phyloP scores from a whole-genome alignment of 2,329 filamentous ascomycete species.

The Paraphaeosphaeria minitans region DNA sequence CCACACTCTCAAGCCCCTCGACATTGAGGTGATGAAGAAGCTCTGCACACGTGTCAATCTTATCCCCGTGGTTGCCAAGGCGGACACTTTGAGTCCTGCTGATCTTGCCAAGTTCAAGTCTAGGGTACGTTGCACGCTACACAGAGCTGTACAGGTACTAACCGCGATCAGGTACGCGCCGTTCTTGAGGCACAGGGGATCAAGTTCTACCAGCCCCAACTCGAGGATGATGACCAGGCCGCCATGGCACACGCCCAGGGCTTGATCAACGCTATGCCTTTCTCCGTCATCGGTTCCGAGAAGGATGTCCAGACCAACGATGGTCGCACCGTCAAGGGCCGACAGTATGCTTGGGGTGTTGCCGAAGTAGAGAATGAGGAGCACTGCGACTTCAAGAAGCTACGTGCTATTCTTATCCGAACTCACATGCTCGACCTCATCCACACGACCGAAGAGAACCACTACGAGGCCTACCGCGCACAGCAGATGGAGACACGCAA shows the following conservation, averaged over 20 bases:
- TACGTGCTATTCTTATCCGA: slow-evolving; percentile 96
- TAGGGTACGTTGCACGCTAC: slow-evolving; percentile 66
- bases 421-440: slow-evolving; percentile 99
- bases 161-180: slow-evolving; percentile 72
- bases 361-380: slow-evolving; percentile 99
- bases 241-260: slow-evolving; percentile 93
- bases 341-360: slow-evolving; percentile 99
- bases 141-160: slow-evolving; percentile 13
- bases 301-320: slow-evolving; percentile 98
- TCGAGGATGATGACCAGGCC: slow-evolving; percentile 97
- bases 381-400: slow-evolving; percentile 99
- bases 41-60: slow-evolving; percentile 97
- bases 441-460: slow-evolving; percentile 98
- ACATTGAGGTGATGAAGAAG: slow-evolving; percentile 99
- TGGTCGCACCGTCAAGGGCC: slow-evolving; percentile 96
- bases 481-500: slow-evolving; percentile 99
- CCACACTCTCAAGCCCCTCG: slow-evolving; percentile 96
- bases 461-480: slow-evolving; percentile 98
- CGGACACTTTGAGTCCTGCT: slow-evolving; percentile 91
- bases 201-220: slow-evolving; percentile 97
- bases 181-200: slow-evolving; percentile 98
- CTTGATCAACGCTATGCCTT: slow-evolving; percentile 96
- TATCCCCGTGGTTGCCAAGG: slow-evolving; percentile 98
- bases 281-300: slow-evolving; percentile 98
- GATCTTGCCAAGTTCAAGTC: slow-evolving; percentile 95